Evolutionary conservation across 768 basidiomycete species (phyloP), one percentile per base, ranked within the genome.

Genomic region (Suillus subalutaceus): DNA sequence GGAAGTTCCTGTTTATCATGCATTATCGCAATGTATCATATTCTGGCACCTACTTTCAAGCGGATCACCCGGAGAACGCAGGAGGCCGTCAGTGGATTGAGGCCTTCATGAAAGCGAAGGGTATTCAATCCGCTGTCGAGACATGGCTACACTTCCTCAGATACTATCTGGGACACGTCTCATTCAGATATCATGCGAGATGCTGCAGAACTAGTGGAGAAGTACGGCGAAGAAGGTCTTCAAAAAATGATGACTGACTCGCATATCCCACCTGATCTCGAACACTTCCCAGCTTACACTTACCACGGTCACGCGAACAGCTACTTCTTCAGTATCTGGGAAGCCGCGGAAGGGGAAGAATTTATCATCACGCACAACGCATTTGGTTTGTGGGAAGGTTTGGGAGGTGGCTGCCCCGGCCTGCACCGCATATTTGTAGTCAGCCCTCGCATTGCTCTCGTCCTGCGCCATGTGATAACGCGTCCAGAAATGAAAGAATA

Each of bases 1-100:
- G 78, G 4, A 80, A 78, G 66, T 80, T 81, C 62, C 68, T 80
- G 9, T 79, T 79, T 62, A 43, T 81, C 26, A 77, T 80, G 78
- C 73, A 78, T 46, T 77, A 75, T 65, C 75, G 79, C 9, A 68
- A 68, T 26, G 69, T 65, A n/a, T 69, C 70, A 2, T 62, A 70
- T 1, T 67, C 72, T 16, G 37, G 58, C 3, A 67, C 65, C 7
- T 78, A 79, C 66, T 78, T 75, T 40, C 68, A 76, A 20, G 77
- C 74, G 32, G 67, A 71, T 50, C 66, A 70, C 23, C 69, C 69
- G 4, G 68, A 73, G 6, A 68, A 76, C 30, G 70, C 68, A 30
- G 2, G 32, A 0, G 2, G 5, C 32, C 68, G 63, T 7, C 68
- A 70, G 23, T 79, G 74, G 73, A 71, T 80, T 18, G 67, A 68